Conservation (phyloP, 2,329 filamentous ascomycete genomes). For the Penicillium sp. region DNA sequence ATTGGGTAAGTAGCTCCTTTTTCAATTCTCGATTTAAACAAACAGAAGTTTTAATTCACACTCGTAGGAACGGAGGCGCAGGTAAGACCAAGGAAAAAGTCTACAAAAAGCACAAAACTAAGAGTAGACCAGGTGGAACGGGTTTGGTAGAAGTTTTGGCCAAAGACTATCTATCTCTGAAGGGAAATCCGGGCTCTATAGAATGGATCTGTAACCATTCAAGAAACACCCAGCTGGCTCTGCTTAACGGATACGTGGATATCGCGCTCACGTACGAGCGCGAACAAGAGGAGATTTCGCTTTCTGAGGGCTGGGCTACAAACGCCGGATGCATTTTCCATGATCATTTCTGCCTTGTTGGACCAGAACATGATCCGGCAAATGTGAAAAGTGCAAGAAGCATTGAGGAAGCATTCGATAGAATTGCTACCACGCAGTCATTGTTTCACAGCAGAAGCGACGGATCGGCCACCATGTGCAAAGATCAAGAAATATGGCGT, state of each 20-base stretch:
- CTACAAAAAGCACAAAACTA: too few relatives aligned
- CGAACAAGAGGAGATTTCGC: neutral
- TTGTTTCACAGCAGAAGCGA: neutral
- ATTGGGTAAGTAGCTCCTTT: neutral
- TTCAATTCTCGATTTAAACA: neutral
- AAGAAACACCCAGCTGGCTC: neutral
- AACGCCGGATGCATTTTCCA: neutral
- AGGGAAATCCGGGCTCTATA: neutral
- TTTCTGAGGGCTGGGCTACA: neutral
- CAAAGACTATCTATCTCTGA: neutral
- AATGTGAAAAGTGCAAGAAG: neutral
- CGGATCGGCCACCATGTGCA: neutral
- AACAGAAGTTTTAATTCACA: neutral
- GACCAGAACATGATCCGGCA: neutral
- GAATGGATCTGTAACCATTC: constrained; percentile 2
- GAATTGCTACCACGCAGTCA: neutral
- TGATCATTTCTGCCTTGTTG: neutral
- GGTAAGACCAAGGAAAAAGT: neutral
- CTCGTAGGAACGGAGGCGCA: neutral
- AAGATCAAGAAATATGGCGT: neutral
- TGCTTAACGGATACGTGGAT: neutral
- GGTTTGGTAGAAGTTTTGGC: neutral
- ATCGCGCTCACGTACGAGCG: neutral
- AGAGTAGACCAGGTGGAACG: neutral
- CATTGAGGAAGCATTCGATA: neutral